A percentile compares a stretch with the other conserved stretches of the same genome.
Conservation (phyloP, 1,139 yeast genomes). For the Sugiyamaella paludigena region DNA sequence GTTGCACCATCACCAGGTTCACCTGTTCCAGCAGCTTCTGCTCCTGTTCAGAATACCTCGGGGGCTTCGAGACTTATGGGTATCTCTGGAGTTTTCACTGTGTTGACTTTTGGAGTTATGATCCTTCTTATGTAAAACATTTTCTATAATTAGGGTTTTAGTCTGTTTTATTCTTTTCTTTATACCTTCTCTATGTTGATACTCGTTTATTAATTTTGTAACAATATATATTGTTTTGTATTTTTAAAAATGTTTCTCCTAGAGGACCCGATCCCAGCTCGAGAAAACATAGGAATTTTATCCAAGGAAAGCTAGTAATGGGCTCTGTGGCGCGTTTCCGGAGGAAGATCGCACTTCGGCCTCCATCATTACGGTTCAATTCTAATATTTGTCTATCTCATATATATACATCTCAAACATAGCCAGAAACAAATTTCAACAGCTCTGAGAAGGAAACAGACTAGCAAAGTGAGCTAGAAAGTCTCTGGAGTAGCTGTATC, state of each 20-base stretch:
- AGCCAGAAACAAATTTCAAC: too few species aligned
- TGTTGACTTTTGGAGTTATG: conserved; percentile 5
- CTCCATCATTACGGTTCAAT: neutral
- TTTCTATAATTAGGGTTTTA: neutral
- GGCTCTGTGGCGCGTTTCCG: too few species aligned
- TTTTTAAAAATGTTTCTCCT: too few species aligned
- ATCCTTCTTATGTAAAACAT: neutral
- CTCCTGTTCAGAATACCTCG: conserved; percentile 8
- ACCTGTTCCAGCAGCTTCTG: neutral
- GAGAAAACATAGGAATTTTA: too few species aligned
- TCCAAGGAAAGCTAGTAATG: too few species aligned
- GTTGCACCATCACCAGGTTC: neutral
- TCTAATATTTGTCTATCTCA: neutral
- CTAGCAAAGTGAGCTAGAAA: too few species aligned
- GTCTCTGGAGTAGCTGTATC: too few species aligned
- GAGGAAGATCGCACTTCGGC: too few species aligned
- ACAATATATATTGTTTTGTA: neutral
- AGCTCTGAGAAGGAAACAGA: too few species aligned
- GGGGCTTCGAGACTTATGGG: conserved; percentile 6
- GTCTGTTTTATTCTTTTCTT: neutral
- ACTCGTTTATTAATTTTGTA: neutral
- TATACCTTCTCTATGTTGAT: neutral
- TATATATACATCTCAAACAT: too few species aligned
- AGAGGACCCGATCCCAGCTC: too few species aligned
- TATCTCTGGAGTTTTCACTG: neutral